phyloP scores from a whole-genome alignment of 2,329 filamentous ascomycete species.

The Arthrobotrys sphaeroides region DNA sequence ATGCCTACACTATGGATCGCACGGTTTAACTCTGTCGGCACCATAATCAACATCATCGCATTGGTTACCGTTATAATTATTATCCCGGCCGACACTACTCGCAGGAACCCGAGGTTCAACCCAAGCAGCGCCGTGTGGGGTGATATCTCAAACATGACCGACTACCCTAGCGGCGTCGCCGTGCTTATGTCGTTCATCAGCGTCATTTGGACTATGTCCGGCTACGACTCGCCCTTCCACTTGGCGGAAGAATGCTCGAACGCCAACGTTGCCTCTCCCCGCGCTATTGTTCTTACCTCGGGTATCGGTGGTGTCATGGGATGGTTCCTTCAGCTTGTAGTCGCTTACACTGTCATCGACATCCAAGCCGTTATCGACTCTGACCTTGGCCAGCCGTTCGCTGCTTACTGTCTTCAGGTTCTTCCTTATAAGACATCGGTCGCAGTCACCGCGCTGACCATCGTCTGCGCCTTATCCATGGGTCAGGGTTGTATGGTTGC shows the following conservation, averaged over 20 bases:
- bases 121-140: conserved; percentile 71
- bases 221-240: conserved; percentile 76
- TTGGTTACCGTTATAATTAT: conserved; percentile 74
- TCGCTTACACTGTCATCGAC: conserved; percentile 76
- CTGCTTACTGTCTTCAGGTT: conserved; percentile 74
- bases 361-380: conserved; percentile 70
- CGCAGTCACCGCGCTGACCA: conserved; percentile 72
- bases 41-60: conserved; percentile 75
- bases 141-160: conserved; percentile 72
- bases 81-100: conserved; percentile 69
- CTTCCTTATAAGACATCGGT: conserved; percentile 70
- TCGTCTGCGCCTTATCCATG: conserved; percentile 76
- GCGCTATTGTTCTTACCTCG: conserved; percentile 76
- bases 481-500: conserved; percentile 77
- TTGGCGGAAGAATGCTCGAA: conserved; percentile 80
- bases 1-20: conserved; percentile 77
- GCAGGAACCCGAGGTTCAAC: conserved; percentile 69
- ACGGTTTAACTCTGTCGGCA: conserved; percentile 74
- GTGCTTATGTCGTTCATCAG: conserved; percentile 77
- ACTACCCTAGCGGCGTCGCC: conserved; percentile 73
- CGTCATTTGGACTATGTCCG: conserved; percentile 75
- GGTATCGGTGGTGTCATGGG: conserved; percentile 73
- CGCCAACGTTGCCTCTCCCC: conserved; percentile 74
- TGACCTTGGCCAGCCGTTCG: conserved; percentile 75
- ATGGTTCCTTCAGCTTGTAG: conserved; percentile 77